Evolutionary conservation across 2,329 filamentous ascomycete genomes (phyloP).

Genomic region (Grosmannia clavigera): DNA sequence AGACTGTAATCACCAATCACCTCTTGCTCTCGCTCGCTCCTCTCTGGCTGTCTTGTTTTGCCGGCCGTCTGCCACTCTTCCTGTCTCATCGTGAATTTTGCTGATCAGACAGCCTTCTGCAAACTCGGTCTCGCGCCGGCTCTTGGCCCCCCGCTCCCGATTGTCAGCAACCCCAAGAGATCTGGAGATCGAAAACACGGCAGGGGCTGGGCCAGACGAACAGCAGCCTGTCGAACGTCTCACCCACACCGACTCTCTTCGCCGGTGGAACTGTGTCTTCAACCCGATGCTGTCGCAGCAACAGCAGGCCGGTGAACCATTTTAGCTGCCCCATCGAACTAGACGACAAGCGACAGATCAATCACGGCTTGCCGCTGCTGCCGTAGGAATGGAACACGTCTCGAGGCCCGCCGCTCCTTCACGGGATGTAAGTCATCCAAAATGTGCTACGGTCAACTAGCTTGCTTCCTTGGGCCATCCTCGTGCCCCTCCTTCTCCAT

Average conservation of each 20-base stretch:
- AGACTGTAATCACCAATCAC: background rate
- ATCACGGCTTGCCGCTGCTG: background rate
- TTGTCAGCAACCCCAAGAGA: background rate
- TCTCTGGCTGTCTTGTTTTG: background rate
- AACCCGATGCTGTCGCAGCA: background rate
- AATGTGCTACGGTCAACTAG: background rate
- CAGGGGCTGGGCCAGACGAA: background rate
- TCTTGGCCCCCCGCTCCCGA: background rate
- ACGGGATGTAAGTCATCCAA: background rate
- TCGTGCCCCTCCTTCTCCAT: background rate
- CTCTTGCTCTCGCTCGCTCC: background rate
- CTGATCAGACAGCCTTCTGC: background rate
- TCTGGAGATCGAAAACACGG: background rate
- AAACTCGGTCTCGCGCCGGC: background rate
- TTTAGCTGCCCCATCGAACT: background rate
- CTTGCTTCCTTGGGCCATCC: background rate
- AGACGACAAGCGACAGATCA: background rate
- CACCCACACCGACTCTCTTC: background rate
- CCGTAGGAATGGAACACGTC: background rate
- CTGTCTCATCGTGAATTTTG: background rate
- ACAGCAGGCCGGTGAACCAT: background rate
- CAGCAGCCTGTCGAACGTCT: background rate
- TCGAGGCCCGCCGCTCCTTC: background rate
- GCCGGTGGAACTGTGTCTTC: background rate
- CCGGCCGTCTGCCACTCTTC: background rate